Percentiles rank a stretch among this genome's conserved stretches.
phyloP scores from a whole-genome alignment of 2,329 filamentous ascomycete genomes.

The Phialophora tarda region DNA sequence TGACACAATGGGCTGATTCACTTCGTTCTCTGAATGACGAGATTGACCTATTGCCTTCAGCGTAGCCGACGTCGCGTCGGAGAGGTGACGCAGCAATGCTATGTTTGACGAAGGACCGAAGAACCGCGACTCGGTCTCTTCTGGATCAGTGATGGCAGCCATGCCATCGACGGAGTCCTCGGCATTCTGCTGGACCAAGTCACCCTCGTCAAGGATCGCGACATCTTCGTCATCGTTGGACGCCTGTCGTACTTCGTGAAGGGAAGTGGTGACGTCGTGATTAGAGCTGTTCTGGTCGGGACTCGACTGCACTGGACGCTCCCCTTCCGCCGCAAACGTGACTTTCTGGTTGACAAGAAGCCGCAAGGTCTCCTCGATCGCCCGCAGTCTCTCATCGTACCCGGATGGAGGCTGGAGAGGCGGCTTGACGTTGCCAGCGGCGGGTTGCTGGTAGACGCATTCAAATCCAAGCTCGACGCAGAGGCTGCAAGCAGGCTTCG shows the following conservation, averaged over 20 bases:
- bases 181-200: slow-evolving; percentile 21
- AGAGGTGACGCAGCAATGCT: slow-evolving; percentile 31
- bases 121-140: slow-evolving; percentile 47
- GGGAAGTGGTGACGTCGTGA: not conserved
- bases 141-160: slow-evolving; percentile 45
- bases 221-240: slow-evolving; percentile 31
- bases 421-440: slow-evolving; percentile 24
- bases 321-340: slow-evolving; percentile 7
- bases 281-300: slow-evolving; percentile 8
- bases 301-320: slow-evolving; percentile 8
- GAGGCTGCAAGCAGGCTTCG: slow-evolving; percentile 50
- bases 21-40: slow-evolving; percentile 25
- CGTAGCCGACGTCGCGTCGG: slow-evolving; percentile 32
- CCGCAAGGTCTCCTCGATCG: slow-evolving; percentile 33
- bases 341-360: slow-evolving; percentile 29
- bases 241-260: slow-evolving; percentile 3
- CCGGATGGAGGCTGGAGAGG: slow-evolving; percentile 15
- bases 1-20: slow-evolving; percentile 29
- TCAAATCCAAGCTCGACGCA: slow-evolving; percentile 52
- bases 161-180: slow-evolving; percentile 47
- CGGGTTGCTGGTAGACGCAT: slow-evolving; percentile 48
- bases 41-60: slow-evolving; percentile 31
- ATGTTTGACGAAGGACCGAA: slow-evolving; percentile 43
- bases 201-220: slow-evolving; percentile 31
- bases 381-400: slow-evolving; percentile 33